Evolutionary conservation across 306 rosid species (phyloP).

Genomic region (Leucaena leucocephala): DNA sequence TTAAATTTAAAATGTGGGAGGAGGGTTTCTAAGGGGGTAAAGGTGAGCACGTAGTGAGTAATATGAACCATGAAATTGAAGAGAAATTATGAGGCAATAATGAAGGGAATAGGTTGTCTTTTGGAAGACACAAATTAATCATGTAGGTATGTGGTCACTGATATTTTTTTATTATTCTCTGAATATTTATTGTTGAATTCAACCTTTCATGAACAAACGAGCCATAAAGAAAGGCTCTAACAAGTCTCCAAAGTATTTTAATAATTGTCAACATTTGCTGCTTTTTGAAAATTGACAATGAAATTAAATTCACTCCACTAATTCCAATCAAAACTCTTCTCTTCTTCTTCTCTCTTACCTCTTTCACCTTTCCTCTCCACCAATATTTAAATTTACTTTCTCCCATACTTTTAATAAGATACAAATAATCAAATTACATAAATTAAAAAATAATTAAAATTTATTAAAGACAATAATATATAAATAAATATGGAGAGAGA

Average conservation of each 20-base stretch:
- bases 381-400: too few species aligned
- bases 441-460: too few species aligned
- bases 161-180: too few species aligned
- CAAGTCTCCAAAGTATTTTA: background rate
- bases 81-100: background rate
- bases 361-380: too few species aligned
- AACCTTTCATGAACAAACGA: background rate
- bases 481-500: too few species aligned
- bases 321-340: background rate
- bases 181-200: too few species aligned
- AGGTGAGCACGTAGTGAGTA: constrained; percentile 35
- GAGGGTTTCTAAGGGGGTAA: constrained; percentile 27
- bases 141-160: too few species aligned
- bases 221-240: background rate
- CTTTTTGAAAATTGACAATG: background rate
- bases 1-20: background rate
- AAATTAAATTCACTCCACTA: background rate
- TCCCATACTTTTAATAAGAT: too few species aligned
- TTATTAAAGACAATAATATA: too few species aligned
- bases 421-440: too few species aligned
- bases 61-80: constrained; percentile 32
- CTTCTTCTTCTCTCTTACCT: background rate
- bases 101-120: background rate
- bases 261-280: background rate
- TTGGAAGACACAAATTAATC: background rate